These are phyloP conservation scores for Moniliophthora roreri DNA, from an alignment of 1,284 basidiomycete species.

Conservation along the genomic window DNA sequence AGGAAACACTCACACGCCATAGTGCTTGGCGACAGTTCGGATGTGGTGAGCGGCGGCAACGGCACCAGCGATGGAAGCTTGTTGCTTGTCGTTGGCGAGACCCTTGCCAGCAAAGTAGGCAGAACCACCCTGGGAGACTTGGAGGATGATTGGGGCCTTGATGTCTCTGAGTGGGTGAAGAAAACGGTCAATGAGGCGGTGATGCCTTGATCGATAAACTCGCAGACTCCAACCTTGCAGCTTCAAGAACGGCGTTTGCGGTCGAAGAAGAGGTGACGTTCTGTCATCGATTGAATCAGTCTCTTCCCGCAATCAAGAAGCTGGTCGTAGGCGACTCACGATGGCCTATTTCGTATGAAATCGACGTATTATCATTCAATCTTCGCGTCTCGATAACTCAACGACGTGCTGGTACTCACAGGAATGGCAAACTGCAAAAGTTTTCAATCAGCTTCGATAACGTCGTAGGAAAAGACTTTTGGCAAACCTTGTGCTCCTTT, in stretches of 20 bases:
- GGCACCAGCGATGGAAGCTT: slow-evolving; percentile 94
- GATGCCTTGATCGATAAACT: slow-evolving; percentile 1
- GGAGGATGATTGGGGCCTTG: slow-evolving; percentile 98
- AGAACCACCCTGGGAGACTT: slow-evolving; percentile 95
- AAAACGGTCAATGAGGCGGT: slow-evolving; percentile 7
- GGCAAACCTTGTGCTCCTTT: slow-evolving; percentile 73
- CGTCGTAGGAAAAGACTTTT: not conserved
- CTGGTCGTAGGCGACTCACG: slow-evolving; percentile 45
- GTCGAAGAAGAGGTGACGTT: slow-evolving; percentile 89
- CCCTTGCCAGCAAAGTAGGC: slow-evolving; percentile 99
- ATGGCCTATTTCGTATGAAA: slow-evolving; percentile 54
- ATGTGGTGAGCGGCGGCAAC: slow-evolving; percentile 93
- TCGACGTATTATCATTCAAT: slow-evolving; percentile 3
- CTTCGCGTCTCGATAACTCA: not conserved
- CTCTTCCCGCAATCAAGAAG: no score
- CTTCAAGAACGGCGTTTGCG: slow-evolving; percentile 87
- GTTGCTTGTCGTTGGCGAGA: slow-evolving; percentile 92
- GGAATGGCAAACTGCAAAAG: slow-evolving; percentile 80
- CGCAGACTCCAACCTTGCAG: slow-evolving; percentile 61
- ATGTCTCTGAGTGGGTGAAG: slow-evolving; percentile 56
- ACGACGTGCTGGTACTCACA: slow-evolving; percentile 54
- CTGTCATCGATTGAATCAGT: slow-evolving; percentile 29
- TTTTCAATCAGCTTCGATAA: not conserved
- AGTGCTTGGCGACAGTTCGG: slow-evolving; percentile 84
- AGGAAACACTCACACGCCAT: slow-evolving; percentile 75